These are phyloP conservation scores for Phytopythium cucurbitacearum DNA, from an alignment of 352 stramenopile species.

Conservation along the genomic window DNA sequence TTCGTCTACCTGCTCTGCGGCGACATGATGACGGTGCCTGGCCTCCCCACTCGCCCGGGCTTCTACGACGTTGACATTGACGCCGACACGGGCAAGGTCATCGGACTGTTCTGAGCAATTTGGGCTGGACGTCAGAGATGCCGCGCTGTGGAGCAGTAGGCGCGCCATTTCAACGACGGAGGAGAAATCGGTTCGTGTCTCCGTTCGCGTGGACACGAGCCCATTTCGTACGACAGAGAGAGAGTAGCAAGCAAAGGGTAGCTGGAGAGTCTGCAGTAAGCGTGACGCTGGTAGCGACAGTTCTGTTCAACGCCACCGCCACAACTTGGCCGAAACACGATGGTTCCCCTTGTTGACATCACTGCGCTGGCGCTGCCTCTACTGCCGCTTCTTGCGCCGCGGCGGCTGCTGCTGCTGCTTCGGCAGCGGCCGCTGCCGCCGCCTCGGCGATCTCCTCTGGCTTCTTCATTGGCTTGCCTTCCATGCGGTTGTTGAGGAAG, in stretches of 20 bases:
- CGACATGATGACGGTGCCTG: conserved; percentile 99
- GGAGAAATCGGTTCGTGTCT: background rate
- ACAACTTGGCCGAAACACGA: background rate
- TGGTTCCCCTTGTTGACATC: background rate
- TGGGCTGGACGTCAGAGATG: background rate
- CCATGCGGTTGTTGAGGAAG: conserved; percentile 76
- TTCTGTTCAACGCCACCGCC: background rate
- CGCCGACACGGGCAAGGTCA: conserved; percentile 91
- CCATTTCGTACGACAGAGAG: too few relatives aligned
- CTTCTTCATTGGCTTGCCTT: conserved; percentile 30
- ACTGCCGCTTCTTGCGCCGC: background rate
- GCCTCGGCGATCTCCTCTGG: conserved; percentile 13
- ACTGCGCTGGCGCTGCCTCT: conserved; percentile 3
- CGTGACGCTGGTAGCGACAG: too few relatives aligned
- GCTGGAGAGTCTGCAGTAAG: too few relatives aligned
- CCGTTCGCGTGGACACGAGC: too few relatives aligned
- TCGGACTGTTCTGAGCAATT: conserved; percentile 89
- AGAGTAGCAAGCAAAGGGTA: too few relatives aligned
- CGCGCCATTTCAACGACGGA: conserved; percentile 1
- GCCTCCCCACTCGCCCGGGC: conserved; percentile 95
- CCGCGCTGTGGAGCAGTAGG: background rate
- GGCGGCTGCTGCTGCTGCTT: background rate
- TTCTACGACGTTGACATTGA: conserved; percentile 99
- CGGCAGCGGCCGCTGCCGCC: background rate
- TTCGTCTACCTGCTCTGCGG: conserved; percentile 95